phyloP scores from a whole-genome alignment of 2,329 filamentous ascomycete genomes.

The Epichloe elymi region DNA sequence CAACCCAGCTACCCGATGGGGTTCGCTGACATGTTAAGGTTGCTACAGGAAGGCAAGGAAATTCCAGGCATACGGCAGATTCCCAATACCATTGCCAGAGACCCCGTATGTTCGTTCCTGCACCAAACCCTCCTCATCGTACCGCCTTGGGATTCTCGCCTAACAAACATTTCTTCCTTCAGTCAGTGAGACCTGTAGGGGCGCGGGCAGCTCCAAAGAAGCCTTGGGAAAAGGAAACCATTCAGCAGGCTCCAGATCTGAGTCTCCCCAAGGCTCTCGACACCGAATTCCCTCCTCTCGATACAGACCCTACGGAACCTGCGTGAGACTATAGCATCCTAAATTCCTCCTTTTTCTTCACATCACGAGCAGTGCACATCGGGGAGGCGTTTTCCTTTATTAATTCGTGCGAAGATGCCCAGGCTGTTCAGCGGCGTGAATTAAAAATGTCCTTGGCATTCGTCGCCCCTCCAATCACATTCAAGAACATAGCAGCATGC shows the following conservation, averaged over 20 bases:
- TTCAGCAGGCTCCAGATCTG: slow-evolving; percentile 8
- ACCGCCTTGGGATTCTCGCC: neutral
- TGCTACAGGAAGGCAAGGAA: slow-evolving; percentile 69
- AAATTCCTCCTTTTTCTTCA: neutral
- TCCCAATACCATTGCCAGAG: slow-evolving; percentile 62
- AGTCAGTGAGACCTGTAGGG: slow-evolving; percentile 36
- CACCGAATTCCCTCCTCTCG: slow-evolving; percentile 23
- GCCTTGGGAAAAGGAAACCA: slow-evolving; percentile 63
- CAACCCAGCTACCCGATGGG: slow-evolving; percentile 65
- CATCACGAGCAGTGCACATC: neutral
- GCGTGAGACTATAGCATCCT: neutral
- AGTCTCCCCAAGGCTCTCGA: slow-evolving; percentile 18
- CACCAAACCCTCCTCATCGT: neutral
- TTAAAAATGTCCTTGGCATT: neutral
- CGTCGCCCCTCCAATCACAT: neutral
- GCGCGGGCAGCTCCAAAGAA: slow-evolving; percentile 36
- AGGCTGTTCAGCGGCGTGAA: neutral
- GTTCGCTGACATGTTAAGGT: slow-evolving; percentile 74
- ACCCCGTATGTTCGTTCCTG: slow-evolving; percentile 43
- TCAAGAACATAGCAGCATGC: neutral
- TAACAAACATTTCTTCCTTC: neutral
- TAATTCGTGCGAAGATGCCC: neutral
- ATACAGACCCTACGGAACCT: slow-evolving; percentile 9
- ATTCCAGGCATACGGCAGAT: slow-evolving; percentile 83
- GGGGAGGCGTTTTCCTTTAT: neutral